Evolutionary conservation across 495 filamentous ascomycete species (phyloP).

Genomic region (Antarctomyces pellizariae): DNA sequence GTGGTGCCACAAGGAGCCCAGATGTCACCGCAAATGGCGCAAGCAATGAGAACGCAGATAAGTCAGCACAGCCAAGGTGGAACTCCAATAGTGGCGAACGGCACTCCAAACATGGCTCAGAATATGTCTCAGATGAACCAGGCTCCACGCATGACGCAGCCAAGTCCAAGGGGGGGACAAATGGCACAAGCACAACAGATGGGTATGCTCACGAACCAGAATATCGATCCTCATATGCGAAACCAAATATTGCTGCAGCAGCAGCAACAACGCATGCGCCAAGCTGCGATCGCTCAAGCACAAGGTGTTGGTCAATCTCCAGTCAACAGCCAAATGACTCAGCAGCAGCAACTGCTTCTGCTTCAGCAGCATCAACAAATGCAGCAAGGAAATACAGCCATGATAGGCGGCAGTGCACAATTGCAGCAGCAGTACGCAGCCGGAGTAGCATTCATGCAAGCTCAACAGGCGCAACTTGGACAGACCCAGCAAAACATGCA

Average conservation of each 20-base stretch:
- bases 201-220: slow-evolving; percentile 17
- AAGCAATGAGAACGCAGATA: slow-evolving; percentile 49
- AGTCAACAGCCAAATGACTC: slow-evolving; percentile 8
- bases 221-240: slow-evolving; percentile 7
- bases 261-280: slow-evolving; percentile 9
- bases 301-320: slow-evolving; percentile 7
- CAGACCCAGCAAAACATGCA: too few relatives aligned
- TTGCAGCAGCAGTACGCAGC: slow-evolving; percentile 12
- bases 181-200: slow-evolving; percentile 36
- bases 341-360: slow-evolving; percentile 8
- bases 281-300: slow-evolving; percentile 3
- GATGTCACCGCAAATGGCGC: slow-evolving; percentile 34
- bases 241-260: slow-evolving; percentile 5
- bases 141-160: slow-evolving; percentile 47
- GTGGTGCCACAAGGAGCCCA: slow-evolving; percentile 36
- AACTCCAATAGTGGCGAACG: slow-evolving; percentile 59
- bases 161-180: slow-evolving; percentile 35
- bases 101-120: slow-evolving; percentile 56
- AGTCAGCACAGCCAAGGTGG: slow-evolving; percentile 66
- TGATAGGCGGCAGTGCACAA: too few relatives aligned
- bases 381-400: slow-evolving; percentile 1
- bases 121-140: slow-evolving; percentile 46
- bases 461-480: not conserved
- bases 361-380: slow-evolving; percentile 2
- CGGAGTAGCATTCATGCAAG: slow-evolving; percentile 11